Evolutionary conservation across 805 yeast genomes (phyloP).

Genomic region (Komagataella pastoris): DNA sequence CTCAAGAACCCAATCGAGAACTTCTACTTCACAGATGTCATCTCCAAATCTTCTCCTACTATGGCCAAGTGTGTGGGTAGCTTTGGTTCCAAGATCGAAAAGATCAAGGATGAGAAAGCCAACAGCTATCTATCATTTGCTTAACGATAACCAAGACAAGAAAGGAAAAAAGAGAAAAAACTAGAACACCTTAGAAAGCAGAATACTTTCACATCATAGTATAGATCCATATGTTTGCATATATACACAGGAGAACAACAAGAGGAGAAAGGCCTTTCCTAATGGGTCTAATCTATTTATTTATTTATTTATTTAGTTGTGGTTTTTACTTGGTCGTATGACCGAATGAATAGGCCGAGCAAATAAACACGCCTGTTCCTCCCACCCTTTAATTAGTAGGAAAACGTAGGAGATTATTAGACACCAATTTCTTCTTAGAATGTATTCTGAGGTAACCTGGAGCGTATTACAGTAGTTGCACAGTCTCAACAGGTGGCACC

Average conservation of each 20-base stretch:
- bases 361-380: too few relatives aligned
- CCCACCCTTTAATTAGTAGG: too few relatives aligned
- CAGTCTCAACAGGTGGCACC: too few relatives aligned
- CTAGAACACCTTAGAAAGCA: not conserved
- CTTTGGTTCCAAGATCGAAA: conserved; percentile 55
- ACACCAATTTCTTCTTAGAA: too few relatives aligned
- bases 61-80: conserved; percentile 79
- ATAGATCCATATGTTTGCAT: not conserved
- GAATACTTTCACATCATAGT: not conserved
- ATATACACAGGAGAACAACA: not conserved
- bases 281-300: not conserved
- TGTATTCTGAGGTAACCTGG: too few relatives aligned
- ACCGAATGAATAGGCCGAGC: not conserved
- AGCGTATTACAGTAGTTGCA: too few relatives aligned
- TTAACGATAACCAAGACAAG: not conserved
- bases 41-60: conserved; percentile 77
- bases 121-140: not conserved
- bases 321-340: not conserved
- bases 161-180: not conserved
- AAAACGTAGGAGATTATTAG: too few relatives aligned
- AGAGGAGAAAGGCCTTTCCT: not conserved
- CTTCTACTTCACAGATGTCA: conserved; percentile 81
- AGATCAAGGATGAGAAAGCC: conserved; percentile 13
- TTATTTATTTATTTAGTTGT: not conserved
- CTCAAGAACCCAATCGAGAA: conserved; percentile 65